Evolutionary conservation across 2,329 filamentous ascomycete species (phyloP), one percentile per base, ranked within the genome.

Genomic region (Pseudocercospora fuligena): DNA sequence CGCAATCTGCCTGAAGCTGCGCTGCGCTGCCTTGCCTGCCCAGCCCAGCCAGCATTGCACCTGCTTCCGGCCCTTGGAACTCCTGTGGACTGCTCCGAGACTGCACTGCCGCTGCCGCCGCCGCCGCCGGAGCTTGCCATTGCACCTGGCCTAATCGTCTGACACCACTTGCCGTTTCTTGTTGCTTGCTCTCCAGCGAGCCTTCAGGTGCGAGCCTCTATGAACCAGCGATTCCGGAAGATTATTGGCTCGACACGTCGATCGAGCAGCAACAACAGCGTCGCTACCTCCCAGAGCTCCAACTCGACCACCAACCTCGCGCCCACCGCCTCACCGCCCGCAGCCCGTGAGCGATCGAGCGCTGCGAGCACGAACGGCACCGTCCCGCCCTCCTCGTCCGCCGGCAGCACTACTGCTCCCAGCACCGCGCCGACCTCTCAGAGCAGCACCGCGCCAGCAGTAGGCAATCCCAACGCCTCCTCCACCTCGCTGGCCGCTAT

Each of bases 201-300:
- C 54, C 54, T 58, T 40, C 54, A 58, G 54, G 54, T 67, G 62
- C 54, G 63, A 61, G 57, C 61, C 61, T 51, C 47, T 51, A 51
- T 91, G 88, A 92, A 92, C 85, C 87, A 88, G 80, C 89, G 90
- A 82, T 88, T 92, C 80, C 91, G 92, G 85, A 87, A 87, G 85
- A 86, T 93, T 83, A 90, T 91, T 82, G 91, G 92, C 85, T 90
- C 90, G 83, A 92, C 91, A 87, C 89, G 91, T 82, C 91, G 89
- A 85, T 84, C 84, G 73, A 85, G 83, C 78, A 83, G 80, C 78
- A 79, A 74, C 62, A 71, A 67, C 36, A 40, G 36, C 36, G 9
- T 40, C 62, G 65, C 92, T 80, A 91, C 92, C 86, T 86, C 87
- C 85, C 87, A 92, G 74, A 83, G 83, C 77, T 82, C 79, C 77